Evolutionary conservation across 352 stramenopile species (phyloP), one percentile per base, ranked within the genome.

Genomic region (Globisporangium cederbergense): DNA sequence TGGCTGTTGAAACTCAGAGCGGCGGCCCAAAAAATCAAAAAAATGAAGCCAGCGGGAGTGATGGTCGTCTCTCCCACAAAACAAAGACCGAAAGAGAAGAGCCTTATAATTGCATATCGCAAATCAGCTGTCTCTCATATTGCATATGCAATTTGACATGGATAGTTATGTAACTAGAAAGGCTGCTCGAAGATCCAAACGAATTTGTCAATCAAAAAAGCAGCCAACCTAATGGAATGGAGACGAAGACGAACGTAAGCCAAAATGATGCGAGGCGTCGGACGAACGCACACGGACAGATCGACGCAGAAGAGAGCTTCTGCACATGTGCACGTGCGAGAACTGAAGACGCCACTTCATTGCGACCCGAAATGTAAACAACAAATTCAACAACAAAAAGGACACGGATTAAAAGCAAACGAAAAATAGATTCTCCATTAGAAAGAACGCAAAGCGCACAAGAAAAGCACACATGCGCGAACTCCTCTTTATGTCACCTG

Each of bases 21-120:
- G 40, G 3, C 38, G 16, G 16, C 10, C 38, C 36, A 62, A 25
- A 16, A 42, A 62, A 34, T 4, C 32, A 22, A 30, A 62, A n/a
- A 62, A 32, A 54, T 40, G 30, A 46, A 62, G 43, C 30, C 16
- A 55, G 57, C 30, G 13, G 25, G 57, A 62, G 57, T 62, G 45
- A 53, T 62, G 30, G 40, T 54, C 57, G 10, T 62, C 57, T 62
- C 45, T 62, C 57, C 22, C 42, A 25, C 30, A 50, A 28, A 28
- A 28, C 25, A 28, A 28, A 28, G 25, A 1, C 25, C 25, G 25
- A 22, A 43, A 45, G 6, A 46, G 47, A 53, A 46, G 25, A 28
- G 25, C 25, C 25, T 28, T 28, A 28, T 28, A 28, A 28, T 28
- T 28, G 25, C 25, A 28, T 28, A 28, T 42, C 36, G 36, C 36